Evolutionary conservation across 225 moss, liverwort and hornwort species (phyloP), one percentile per base, ranked within the genome.

Genomic region (Thuidium tamariscinum): DNA sequence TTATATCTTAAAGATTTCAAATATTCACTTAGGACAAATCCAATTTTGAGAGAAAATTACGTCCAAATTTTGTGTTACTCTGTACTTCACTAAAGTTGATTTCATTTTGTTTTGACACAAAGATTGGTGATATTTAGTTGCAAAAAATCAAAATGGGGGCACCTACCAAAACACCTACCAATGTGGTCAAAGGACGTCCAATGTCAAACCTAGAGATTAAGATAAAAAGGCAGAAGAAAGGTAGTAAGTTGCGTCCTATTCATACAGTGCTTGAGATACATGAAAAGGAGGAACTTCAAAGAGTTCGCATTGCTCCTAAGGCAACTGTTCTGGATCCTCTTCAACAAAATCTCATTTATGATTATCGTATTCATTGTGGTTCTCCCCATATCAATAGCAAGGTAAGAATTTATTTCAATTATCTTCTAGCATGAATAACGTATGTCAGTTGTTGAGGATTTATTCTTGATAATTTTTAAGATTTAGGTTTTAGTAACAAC

Each of bases 301-400:
- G 77, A 77, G 32, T 77, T 41, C 92, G 88, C 2, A 27, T 52
- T 83, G 88, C 90, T 68, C 90, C 92, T 16, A 93, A 89, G 27
- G 76, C 54, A 56, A 83, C 83, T 6, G 7, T 90, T 48, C 2
- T 90, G 2, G 86, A 74, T 62, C 92, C 92, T 82, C 86, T 84
- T 5, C 90, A 90, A 9, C 88, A 92, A 3, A 89, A 88, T 69
- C 84, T 92, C 64, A 92, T 93, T 85, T 93, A 76, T 83, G 93
- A 93, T 86, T 86, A 84, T 13, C 90, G 90, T 18, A 67, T 92
- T 74, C 87, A 90, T 84, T 83, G 85, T 25, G 92, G 92, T 37
- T 89, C 73, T 52, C 64, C 70, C 2, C 68, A 51, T 65, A 76
- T 67, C 13, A 65, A 79, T 21, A 67, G 23, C 34, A 88, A 2